Evolutionary conservation across 192 early-diverging fungal genomes (phyloP).

Genomic region (Umbelopsis ramanniana): DNA sequence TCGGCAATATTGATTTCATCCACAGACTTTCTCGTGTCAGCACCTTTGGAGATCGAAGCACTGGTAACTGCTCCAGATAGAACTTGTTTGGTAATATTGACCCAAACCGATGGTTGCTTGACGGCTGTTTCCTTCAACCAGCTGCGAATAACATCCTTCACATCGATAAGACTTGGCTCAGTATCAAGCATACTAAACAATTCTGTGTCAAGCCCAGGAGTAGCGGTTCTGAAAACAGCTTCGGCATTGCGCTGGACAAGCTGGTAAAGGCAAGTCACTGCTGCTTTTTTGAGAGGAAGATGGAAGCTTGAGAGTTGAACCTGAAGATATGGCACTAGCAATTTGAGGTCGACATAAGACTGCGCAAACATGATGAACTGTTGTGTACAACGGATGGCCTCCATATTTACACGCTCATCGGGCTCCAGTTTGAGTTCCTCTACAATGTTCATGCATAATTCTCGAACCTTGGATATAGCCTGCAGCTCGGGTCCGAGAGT

Average conservation of each 20-base stretch:
- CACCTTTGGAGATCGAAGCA: slow-evolving; percentile 36
- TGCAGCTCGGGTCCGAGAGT: slow-evolving; percentile 93
- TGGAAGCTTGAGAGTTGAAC: slow-evolving; percentile 65
- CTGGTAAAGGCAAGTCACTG: slow-evolving; percentile 87
- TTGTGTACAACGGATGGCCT: slow-evolving; percentile 86
- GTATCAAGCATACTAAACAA: slow-evolving; percentile 81
- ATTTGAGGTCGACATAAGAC: slow-evolving; percentile 66
- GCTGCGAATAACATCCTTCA: slow-evolving; percentile 64
- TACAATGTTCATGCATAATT: slow-evolving; percentile 79
- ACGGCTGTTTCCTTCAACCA: slow-evolving; percentile 63
- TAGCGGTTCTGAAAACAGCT: slow-evolving; percentile 65
- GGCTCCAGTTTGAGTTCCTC: slow-evolving; percentile 79
- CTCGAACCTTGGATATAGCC: slow-evolving; percentile 69
- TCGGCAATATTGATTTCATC: slow-evolving; percentile 10
- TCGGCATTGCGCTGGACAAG: slow-evolving; percentile 78
- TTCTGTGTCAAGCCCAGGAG: slow-evolving; percentile 73
- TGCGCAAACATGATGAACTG: slow-evolving; percentile 91
- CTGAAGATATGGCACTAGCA: slow-evolving; percentile 78
- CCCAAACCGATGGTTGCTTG: slow-evolving; percentile 78
- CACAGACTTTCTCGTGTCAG: slow-evolving; percentile 15
- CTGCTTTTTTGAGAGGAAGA: slow-evolving; percentile 69
- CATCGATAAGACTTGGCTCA: slow-evolving; percentile 63
- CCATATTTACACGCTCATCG: slow-evolving; percentile 75
- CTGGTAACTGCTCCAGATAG: slow-evolving; percentile 66
- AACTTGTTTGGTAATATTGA: slow-evolving; percentile 80